Conservation (phyloP, 176 grass and related monocot species). For the Carex kokanica region DNA sequence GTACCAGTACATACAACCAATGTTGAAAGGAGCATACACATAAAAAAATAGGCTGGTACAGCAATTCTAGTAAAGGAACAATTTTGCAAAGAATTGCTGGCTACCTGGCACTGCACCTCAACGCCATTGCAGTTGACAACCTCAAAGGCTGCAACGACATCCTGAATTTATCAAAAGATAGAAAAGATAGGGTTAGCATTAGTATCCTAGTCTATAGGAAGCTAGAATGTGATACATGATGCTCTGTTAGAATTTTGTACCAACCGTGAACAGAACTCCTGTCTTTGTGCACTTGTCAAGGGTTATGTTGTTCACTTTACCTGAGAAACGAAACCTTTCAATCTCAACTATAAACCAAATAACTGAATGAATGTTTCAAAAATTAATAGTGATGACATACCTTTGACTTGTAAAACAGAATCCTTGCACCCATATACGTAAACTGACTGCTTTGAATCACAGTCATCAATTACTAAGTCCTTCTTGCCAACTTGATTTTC, state of each 20-base stretch:
- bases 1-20: neutral
- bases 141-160: conserved; percentile 97
- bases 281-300: conserved; percentile 97
- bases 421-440: conserved; percentile 96
- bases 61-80: neutral
- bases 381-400: conserved; percentile 43
- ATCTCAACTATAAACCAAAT: conserved; percentile 14
- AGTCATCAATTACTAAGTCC: conserved; percentile 81
- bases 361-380: conserved; percentile 3
- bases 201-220: neutral
- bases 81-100: neutral
- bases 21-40: neutral
- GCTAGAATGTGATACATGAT: neutral
- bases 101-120: conserved; percentile 98
- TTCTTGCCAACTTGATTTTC: conserved; percentile 95
- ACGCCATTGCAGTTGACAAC: conserved; percentile 90
- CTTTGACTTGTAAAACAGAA: conserved; percentile 95
- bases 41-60: neutral
- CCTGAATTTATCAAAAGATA: conserved; percentile 52
- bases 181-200: conserved; percentile 32
- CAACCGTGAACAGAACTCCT: conserved; percentile 82
- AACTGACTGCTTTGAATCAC: conserved; percentile 89
- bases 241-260: conserved; percentile 14
- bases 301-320: conserved; percentile 99
- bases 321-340: conserved; percentile 37